Conservation (phyloP, 2,329 filamentous ascomycete species). For the Canariomyces notabilis region DNA sequence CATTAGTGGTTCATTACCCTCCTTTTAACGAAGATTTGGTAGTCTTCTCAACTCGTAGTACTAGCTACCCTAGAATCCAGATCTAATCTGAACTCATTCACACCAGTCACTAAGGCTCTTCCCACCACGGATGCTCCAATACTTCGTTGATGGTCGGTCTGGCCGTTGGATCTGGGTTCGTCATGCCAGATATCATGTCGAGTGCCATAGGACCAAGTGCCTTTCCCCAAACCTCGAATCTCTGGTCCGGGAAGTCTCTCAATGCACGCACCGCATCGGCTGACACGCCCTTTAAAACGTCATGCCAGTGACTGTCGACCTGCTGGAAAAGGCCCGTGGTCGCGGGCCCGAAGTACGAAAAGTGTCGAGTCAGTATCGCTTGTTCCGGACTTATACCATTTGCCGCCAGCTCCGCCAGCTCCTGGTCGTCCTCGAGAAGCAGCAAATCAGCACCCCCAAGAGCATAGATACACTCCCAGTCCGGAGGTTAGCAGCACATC, state of each 20-base stretch:
- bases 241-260: not conserved
- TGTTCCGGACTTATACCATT: not conserved
- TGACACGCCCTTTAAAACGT: not conserved
- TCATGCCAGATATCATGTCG: conserved; percentile 1
- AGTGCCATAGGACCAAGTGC: not conserved
- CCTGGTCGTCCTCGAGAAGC: not conserved
- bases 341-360: not conserved
- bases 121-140: conserved; percentile 1
- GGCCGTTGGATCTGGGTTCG: conserved; percentile 1
- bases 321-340: not conserved
- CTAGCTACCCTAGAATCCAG: no score
- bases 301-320: not conserved
- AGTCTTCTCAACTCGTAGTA: no score
- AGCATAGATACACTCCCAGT: not conserved
- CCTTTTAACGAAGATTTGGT: no score
- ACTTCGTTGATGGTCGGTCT: not conserved
- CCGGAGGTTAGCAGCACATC: not conserved
- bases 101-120: conserved; percentile 2
- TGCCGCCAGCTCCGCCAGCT: not conserved
- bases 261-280: not conserved
- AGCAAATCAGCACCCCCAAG: conserved; percentile 1
- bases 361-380: conserved; percentile 6
- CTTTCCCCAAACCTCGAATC: conserved; percentile 1
- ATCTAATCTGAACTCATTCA: no score
- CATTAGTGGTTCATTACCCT: no score